Percentiles rank a stretch among this genome's conserved stretches.
phyloP scores from a whole-genome alignment of 768 basidiomycete genomes.

The Calocybe gangraenosa region DNA sequence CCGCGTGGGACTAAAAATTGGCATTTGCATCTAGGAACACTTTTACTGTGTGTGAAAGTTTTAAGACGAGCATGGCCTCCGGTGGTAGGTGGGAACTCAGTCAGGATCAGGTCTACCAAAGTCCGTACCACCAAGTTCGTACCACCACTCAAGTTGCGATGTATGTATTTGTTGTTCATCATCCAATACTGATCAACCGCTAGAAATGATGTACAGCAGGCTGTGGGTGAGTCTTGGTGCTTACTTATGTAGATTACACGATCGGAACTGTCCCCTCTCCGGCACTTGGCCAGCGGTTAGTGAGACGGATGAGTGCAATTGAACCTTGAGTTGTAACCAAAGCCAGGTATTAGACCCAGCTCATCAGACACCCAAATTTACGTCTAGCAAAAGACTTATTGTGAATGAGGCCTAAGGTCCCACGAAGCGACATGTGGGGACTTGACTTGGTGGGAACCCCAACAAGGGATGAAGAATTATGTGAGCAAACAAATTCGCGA shows the following conservation, averaged over 20 bases:
- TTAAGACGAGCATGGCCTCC: constrained; percentile 37
- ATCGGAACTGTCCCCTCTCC: neutral
- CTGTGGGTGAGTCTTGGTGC: constrained; percentile 32
- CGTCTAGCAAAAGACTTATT: no score
- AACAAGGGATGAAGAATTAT: no score
- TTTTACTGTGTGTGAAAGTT: constrained; percentile 52
- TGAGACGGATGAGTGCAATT: constrained; percentile 43
- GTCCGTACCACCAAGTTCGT: constrained; percentile 47
- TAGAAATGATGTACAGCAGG: constrained; percentile 42
- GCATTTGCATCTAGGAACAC: constrained; percentile 44
- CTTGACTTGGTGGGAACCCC: no score
- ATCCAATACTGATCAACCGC: neutral
- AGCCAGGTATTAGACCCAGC: constrained; percentile 24
- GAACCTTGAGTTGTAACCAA: constrained; percentile 59
- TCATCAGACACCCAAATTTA: no score
- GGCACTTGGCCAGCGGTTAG: constrained; percentile 50
- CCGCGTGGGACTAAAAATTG: constrained; percentile 43
- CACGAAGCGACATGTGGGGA: no score
- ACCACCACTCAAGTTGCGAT: constrained; percentile 52
- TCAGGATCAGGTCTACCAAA: constrained; percentile 48
- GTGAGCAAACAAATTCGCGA: no score
- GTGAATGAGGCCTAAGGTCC: no score
- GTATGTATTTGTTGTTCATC: constrained; percentile 26
- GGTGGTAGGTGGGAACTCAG: constrained; percentile 49
- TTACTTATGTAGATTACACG: neutral